Evolutionary conservation across 305 asterid species (phyloP).

Genomic region (Andrographis paniculata): DNA sequence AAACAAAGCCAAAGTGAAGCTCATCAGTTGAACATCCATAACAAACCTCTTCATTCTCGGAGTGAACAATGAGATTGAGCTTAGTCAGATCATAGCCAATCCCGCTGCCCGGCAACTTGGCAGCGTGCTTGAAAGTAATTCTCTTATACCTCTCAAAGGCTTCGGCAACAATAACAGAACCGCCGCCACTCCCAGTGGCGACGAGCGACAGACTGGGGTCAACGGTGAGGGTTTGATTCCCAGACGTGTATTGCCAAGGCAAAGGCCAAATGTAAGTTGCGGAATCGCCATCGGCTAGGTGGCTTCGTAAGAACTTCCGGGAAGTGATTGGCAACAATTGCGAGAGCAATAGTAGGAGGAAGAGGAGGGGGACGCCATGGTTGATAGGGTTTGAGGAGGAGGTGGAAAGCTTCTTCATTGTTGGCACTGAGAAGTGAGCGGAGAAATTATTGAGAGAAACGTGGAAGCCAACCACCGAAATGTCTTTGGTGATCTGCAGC

Average conservation of each 20-base stretch:
- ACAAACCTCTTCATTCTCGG: constrained; percentile 59
- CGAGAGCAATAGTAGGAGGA: constrained; percentile 20
- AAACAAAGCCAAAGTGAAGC: not conserved
- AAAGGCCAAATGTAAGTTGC: constrained; percentile 68
- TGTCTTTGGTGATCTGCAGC: no score
- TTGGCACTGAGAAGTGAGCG: no score
- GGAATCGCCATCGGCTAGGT: constrained; percentile 26
- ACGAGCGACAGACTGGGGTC: constrained; percentile 56
- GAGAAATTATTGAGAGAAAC: no score
- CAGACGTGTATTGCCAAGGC: constrained; percentile 62
- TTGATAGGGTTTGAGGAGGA: no score
- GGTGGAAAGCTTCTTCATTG: not conserved
- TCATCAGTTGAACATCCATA: not conserved
- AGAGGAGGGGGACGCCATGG: no score
- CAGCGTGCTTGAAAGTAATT: constrained; percentile 43
- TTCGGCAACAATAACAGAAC: constrained; percentile 36
- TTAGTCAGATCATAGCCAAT: constrained; percentile 37
- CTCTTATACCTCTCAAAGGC: constrained; percentile 64
- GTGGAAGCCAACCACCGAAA: no score
- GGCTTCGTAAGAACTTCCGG: constrained; percentile 24
- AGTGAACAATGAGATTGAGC: constrained; percentile 45
- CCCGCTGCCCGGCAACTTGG: constrained; percentile 23
- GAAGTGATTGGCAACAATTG: constrained; percentile 26
- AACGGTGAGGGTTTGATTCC: constrained; percentile 66
- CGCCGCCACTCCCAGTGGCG: constrained; percentile 44